Conservation (phyloP, 164 flowering plant species). For the Macadamia tetraphylla region DNA sequence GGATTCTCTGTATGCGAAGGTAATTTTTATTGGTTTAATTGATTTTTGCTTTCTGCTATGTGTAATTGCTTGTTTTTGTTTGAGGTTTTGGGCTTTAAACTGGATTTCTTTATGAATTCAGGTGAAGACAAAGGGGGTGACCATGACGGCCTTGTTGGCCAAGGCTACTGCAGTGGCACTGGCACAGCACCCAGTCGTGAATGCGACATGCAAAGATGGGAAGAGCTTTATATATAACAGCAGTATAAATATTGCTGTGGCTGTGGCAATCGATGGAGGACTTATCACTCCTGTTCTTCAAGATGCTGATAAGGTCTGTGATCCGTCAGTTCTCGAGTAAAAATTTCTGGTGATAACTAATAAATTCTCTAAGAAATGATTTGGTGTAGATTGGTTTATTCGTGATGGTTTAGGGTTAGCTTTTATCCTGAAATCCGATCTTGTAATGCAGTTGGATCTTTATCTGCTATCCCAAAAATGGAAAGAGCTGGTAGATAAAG, state of each 20-base stretch:
- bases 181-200: conserved; percentile 88
- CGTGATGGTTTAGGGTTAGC: background rate
- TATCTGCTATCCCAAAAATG: conserved; percentile 80
- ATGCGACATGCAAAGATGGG: conserved; percentile 81
- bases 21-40: conserved; percentile 12
- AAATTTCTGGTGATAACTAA: background rate
- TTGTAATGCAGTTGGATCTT: conserved; percentile 61
- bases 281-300: conserved; percentile 92
- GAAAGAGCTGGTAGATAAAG: conserved; percentile 82
- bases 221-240: conserved; percentile 78
- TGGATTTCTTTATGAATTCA: conserved; percentile 18
- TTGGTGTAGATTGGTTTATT: conserved; percentile 1
- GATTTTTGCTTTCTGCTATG: background rate
- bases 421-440: background rate
- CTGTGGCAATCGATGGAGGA: conserved; percentile 91
- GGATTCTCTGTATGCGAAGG: conserved; percentile 82
- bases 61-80: background rate
- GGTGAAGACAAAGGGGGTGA: conserved; percentile 93
- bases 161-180: conserved; percentile 89
- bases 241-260: conserved; percentile 78
- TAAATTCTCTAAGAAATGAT: background rate
- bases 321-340: background rate
- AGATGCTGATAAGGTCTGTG: conserved; percentile 82
- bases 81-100: conserved; percentile 1
- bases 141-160: conserved; percentile 86